A percentile compares a stretch with the other conserved stretches of the same genome.
Evolutionary conservation across 495 filamentous ascomycete species (phyloP).

Genomic region (Penicillium bialowiezense): DNA sequence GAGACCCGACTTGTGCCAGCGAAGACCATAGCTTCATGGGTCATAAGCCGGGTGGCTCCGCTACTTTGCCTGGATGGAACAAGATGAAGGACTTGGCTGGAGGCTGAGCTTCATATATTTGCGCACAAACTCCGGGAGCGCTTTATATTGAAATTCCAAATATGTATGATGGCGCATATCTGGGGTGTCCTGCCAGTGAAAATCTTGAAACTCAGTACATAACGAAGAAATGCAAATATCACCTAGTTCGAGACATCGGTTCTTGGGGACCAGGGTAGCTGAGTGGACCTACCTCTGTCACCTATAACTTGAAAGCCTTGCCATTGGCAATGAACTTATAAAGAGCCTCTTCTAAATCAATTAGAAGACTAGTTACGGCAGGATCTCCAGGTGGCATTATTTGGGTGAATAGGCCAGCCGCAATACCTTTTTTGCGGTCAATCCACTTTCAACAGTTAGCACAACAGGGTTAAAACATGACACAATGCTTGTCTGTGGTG

Average conservation of each 20-base stretch:
- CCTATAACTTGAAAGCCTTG: too few relatives aligned
- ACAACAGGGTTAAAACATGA: neutral
- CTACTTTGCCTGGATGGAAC: conserved; percentile 36
- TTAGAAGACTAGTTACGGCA: conserved; percentile 7
- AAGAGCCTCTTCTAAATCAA: conserved; percentile 2
- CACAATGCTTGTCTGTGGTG: neutral
- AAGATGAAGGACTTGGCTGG: conserved; percentile 20
- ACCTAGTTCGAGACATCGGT: too few relatives aligned
- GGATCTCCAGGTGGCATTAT: conserved; percentile 8
- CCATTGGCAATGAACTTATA: neutral
- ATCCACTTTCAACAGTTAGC: conserved; percentile 5
- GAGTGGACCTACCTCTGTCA: too few relatives aligned
- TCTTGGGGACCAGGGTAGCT: too few relatives aligned
- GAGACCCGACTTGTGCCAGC: conserved; percentile 21
- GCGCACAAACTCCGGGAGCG: too few relatives aligned
- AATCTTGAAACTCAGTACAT: too few relatives aligned
- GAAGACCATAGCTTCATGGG: conserved; percentile 41
- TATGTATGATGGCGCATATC: too few relatives aligned
- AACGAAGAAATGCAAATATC: too few relatives aligned
- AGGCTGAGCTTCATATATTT: conserved; percentile 23
- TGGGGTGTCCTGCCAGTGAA: too few relatives aligned
- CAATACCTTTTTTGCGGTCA: conserved; percentile 4
- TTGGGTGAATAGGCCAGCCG: conserved; percentile 11
- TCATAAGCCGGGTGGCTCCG: conserved; percentile 28
- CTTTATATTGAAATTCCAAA: too few relatives aligned